Evolutionary conservation across 1,284 basidiomycete species (phyloP), one percentile per base, ranked within the genome.

Genomic region (Rhodotorula sp.): DNA sequence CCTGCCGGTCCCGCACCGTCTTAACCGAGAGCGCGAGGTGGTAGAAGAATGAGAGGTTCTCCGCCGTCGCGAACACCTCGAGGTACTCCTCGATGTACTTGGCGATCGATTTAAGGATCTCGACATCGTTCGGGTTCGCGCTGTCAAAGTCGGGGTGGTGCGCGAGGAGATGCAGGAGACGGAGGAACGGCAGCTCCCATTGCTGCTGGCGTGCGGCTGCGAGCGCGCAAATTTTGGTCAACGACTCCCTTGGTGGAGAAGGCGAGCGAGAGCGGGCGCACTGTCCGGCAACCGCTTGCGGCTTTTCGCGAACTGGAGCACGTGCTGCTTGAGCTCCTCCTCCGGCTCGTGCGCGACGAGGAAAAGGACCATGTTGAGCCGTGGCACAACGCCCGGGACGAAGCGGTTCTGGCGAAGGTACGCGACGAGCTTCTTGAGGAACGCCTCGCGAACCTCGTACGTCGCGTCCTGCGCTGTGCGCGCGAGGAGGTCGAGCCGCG

Each of bases 291-390:
- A 3, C 7, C 51, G 37, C 34, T 41, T 57, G 25, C 56, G 29
- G 19, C 36, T 1, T 39, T 36, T 56, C n/a, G 72, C 64, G 59
- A 61, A 75, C 10, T 36, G 19, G 27, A 70, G 55, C 29, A 75
- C 69, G 39, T 66, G 56, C 21, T 68, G 27, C 32, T 65, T 61
- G 50, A 95, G 86, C 71, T 96, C 93, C 37, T 83, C 82, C 77
- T 97, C 95, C 0, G 96, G 96, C 82, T 99, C 97, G 75, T 93
- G 90, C 0, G 94, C 91, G 0, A 90, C 89, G 48, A 99, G 82
- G 83, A 97, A 95, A 1, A 91, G 88, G 70, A 97, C 87, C 55
- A 92, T 84, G 78, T 94, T 91, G 83, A 90, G 97, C 36, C 87
- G 85, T 0, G 89, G 80, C 0, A 88, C 80, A 80, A 88, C 88